Percentiles rank a stretch among this genome's conserved stretches.
These are phyloP conservation scores for Naganishia kalamii DNA, from an alignment of 768 basidiomycete genomes.

Conservation along the genomic window DNA sequence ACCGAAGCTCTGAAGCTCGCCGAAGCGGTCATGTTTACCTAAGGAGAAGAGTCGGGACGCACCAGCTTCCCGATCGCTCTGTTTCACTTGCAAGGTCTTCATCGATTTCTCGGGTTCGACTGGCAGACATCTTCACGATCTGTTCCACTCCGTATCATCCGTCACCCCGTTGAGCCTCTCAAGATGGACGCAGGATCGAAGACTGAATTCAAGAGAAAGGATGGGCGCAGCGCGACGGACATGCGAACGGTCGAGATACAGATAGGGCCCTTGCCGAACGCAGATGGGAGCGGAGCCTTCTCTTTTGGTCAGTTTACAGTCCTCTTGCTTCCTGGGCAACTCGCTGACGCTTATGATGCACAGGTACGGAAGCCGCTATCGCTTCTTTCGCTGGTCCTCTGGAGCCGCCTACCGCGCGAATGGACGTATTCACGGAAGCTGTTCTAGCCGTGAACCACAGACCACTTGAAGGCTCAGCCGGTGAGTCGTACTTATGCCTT, in stretches of 20 bases:
- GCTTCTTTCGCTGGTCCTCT: conserved; percentile 47
- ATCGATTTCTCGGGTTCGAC: too few species aligned
- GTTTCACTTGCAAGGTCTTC: too few species aligned
- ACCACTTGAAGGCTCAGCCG: conserved; percentile 44
- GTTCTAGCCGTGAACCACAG: conserved; percentile 47
- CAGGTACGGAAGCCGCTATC: conserved; percentile 33
- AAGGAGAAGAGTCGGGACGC: too few species aligned
- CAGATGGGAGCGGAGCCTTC: conserved; percentile 48
- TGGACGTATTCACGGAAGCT: conserved; percentile 48
- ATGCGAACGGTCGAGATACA: conserved; percentile 35
- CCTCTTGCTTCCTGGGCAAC: not conserved
- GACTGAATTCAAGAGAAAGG: conserved; percentile 24
- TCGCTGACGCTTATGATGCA: not conserved
- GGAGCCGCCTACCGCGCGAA: conserved; percentile 44
- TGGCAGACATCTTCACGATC: too few species aligned
- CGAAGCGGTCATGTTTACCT: too few species aligned
- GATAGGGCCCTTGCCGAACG: conserved; percentile 43
- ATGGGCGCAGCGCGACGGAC: conserved; percentile 33
- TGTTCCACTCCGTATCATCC: too few species aligned
- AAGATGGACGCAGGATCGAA: not conserved
- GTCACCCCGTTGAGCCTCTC: too few species aligned
- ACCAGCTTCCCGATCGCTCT: too few species aligned
- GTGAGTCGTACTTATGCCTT: conserved; percentile 28
- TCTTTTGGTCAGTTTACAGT: conserved; percentile 39
- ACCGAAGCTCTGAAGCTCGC: too few species aligned